Evolutionary conservation across 768 basidiomycete species (phyloP), one percentile per base, ranked within the genome.

Genomic region (Exidia glandulosa): DNA sequence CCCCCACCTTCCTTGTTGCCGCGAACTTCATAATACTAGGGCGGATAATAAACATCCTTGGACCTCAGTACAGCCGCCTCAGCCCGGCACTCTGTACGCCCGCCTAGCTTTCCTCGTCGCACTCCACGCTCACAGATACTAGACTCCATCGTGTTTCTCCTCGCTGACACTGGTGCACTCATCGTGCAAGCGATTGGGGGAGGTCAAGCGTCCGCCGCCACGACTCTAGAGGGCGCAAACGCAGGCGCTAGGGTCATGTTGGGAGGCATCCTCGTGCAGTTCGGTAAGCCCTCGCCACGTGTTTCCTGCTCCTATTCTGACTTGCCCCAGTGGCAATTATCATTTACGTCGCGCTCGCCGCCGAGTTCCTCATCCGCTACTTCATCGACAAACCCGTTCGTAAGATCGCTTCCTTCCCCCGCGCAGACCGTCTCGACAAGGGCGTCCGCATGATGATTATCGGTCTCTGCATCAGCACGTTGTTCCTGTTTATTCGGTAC

Each of bases 21-120:
- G 81, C 82, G 12, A 81, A 79, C 63, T 87, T 86, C 66, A 73
- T 83, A 41, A 76, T 83, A 19, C 73, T 86, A 12, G 81, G 82
- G 2, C 66, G 68, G 31, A 71, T 83, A 56, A 79, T 82, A 48
- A 65, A 62, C 23, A 64, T 65, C 3, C 68, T 83, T 16, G 81
- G 80, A 1, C 50, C 72, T 3, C 65, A 70, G 48, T 81, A 82
- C 67, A 80, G 79, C 62, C 71, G 81, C 0, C 63, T 84, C n/a
- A 64, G 59, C 7, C 71, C 74, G 0, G 65, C 56, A 41, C 14
- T 31, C 25, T 54, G 50, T 54, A 19, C 6, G 50, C 41, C 41
- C 6, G 59, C n/a, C 2, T 14, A 27, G 12, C 36, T 10, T 33
- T n/a, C 48, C 48, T 30, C n/a, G n/a, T 23, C n/a, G 9, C 48